Percentiles rank a stretch among this genome's conserved stretches.
These are phyloP conservation scores for Corniculantispora saksenae DNA, from an alignment of 2,329 filamentous ascomycete genomes.

Conservation along the genomic window DNA sequence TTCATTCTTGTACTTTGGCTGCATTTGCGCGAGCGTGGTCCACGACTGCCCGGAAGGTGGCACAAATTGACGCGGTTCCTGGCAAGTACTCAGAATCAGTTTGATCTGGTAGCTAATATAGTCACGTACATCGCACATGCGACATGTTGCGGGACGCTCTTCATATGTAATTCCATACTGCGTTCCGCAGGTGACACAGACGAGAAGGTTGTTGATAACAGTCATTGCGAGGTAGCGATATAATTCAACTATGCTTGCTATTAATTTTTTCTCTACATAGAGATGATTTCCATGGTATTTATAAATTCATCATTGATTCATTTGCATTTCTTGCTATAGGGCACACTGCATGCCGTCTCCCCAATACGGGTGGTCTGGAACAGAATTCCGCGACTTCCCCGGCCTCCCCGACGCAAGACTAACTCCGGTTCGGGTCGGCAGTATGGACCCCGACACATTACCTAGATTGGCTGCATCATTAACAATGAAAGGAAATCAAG, in stretches of 20 bases:
- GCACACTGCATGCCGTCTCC: neutral
- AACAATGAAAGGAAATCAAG: neutral
- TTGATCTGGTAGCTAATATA: neutral
- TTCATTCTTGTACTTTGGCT: slow-evolving; percentile 51
- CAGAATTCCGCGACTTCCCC: neutral
- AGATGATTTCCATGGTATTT: neutral
- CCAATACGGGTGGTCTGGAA: neutral
- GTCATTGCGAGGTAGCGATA: neutral
- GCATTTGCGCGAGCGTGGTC: slow-evolving; percentile 56
- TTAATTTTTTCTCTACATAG: neutral
- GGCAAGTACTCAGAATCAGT: neutral
- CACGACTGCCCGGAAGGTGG: slow-evolving; percentile 58
- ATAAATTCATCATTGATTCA: neutral
- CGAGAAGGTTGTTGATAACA: slow-evolving; percentile 3
- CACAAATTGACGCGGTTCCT: slow-evolving; percentile 69
- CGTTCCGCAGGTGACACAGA: slow-evolving; percentile 71
- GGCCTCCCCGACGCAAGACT: neutral
- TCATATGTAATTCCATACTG: slow-evolving; percentile 55
- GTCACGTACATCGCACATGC: slow-evolving; percentile 61
- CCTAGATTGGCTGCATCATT: neutral
- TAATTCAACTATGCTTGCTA: neutral
- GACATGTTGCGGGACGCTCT: slow-evolving; percentile 55
- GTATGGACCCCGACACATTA: neutral
- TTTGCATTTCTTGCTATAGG: neutral
- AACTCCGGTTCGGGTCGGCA: slow-evolving; percentile 2